Percentiles rank a stretch among this genome's conserved stretches.
These are phyloP conservation scores for Alloteropsis semialata DNA, from an alignment of 176 grass and related monocot species.

Conservation along the genomic window DNA sequence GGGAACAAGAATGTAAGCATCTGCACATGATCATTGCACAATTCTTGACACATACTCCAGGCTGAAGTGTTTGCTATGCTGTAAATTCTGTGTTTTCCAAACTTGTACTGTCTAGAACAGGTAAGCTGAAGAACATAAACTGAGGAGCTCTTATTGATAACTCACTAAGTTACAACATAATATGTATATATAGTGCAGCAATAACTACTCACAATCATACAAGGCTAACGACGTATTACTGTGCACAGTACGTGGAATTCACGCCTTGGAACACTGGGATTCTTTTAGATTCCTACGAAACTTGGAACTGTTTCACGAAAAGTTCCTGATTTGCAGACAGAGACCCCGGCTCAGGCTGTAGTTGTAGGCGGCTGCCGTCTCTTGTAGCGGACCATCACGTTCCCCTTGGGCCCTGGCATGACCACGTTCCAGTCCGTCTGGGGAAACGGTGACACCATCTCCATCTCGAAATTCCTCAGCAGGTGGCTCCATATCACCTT, in stretches of 20 bases:
- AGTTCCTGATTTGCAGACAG: not conserved
- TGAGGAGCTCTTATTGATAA: not conserved
- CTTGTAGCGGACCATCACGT: conserved; percentile 61
- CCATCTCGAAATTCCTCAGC: conserved; percentile 66
- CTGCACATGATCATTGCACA: no score
- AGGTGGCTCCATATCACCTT: conserved; percentile 82
- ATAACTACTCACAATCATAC: not conserved
- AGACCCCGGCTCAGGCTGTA: not conserved
- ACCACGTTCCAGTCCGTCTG: conserved; percentile 61
- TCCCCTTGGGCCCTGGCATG: conserved; percentile 65
- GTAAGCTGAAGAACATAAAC: not conserved
- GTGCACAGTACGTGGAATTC: no score
- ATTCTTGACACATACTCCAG: not conserved
- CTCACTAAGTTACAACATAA: not conserved
- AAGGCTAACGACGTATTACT: not conserved
- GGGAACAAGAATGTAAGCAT: not conserved
- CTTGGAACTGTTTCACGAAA: no score
- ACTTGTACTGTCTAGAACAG: no score
- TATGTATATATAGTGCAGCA: no score
- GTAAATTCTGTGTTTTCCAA: no score
- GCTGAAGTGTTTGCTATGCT: not conserved
- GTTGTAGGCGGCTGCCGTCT: conserved; percentile 33
- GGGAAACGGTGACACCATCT: conserved; percentile 63
- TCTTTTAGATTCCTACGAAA: no score
- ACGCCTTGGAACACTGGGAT: no score